phyloP scores from a whole-genome alignment of 2,329 filamentous ascomycete species.

The Thelonectria discophora region DNA sequence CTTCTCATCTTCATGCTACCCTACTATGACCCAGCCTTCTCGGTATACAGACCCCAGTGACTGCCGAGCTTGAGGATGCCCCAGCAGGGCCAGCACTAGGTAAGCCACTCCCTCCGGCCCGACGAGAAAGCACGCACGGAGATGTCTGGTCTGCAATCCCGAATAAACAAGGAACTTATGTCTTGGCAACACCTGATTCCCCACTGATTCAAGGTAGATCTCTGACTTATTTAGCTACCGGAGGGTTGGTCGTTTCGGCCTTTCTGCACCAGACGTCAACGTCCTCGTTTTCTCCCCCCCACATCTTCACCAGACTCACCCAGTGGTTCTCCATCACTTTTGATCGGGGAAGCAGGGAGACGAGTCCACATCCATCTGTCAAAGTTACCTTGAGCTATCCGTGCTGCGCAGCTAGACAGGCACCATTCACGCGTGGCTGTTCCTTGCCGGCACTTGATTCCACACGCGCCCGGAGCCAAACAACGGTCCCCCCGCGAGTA shows the following conservation, averaged over 20 bases:
- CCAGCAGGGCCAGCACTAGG: neutral
- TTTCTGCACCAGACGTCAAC: no score
- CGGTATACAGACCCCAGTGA: neutral
- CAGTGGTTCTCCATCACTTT: neutral
- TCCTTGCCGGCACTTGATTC: no score
- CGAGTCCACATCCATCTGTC: neutral
- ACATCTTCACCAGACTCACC: neutral
- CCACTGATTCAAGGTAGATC: neutral
- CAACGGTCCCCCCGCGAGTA: no score
- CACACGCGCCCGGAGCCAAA: no score
- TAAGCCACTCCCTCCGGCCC: neutral
- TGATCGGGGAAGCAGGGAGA: neutral
- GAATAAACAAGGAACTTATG: neutral
- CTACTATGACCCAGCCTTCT: neutral
- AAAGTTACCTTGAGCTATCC: neutral
- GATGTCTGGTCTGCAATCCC: neutral
- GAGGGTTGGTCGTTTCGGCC: neutral
- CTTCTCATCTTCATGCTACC: neutral
- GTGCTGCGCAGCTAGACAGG: neutral
- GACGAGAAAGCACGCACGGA: neutral
- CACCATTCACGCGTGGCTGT: neutral
- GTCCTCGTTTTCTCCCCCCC: neutral
- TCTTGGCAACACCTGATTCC: constrained; percentile 7
- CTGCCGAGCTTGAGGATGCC: neutral
- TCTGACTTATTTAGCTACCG: neutral